Evolutionary conservation across 768 basidiomycete species (phyloP).

Genomic region (Mycena indigotica): DNA sequence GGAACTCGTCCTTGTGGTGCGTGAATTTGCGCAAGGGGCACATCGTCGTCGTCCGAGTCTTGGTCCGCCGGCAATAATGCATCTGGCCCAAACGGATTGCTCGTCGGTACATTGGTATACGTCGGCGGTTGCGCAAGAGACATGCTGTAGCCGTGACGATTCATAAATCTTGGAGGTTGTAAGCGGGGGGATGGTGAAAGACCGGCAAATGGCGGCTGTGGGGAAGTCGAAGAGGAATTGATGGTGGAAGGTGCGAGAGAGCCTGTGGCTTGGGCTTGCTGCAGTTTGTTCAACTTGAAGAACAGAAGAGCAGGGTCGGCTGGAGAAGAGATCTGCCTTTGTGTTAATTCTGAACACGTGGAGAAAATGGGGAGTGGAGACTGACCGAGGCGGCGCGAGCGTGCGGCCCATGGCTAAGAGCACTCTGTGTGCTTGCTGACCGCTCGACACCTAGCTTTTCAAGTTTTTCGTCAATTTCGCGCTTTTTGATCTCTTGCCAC

Average conservation of each 20-base stretch:
- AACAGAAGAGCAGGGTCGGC: constrained; percentile 81
- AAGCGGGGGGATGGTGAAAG: constrained; percentile 54
- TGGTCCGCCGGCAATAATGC: constrained; percentile 58
- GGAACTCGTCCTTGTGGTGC: constrained; percentile 62
- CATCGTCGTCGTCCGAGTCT: constrained; percentile 27
- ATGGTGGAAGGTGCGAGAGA: constrained; percentile 39
- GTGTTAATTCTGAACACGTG: constrained; percentile 29
- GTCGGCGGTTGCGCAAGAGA: constrained; percentile 67
- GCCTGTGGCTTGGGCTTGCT: constrained; percentile 60
- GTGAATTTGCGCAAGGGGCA: constrained; percentile 34
- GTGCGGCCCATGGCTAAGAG: constrained; percentile 73
- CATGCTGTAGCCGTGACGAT: constrained; percentile 71
- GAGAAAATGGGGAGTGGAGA: constrained; percentile 27
- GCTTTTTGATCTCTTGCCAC: constrained; percentile 74
- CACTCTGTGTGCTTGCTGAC: constrained; percentile 52
- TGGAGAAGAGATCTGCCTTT: constrained; percentile 80
- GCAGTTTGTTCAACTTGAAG: constrained; percentile 84
- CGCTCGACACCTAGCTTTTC: constrained; percentile 79
- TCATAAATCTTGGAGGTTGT: constrained; percentile 39
- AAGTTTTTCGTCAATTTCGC: constrained; percentile 78
- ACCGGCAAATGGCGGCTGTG: constrained; percentile 55
- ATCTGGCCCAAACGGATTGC: constrained; percentile 67
- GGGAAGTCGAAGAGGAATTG: constrained; percentile 64
- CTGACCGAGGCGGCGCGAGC: constrained; percentile 82
- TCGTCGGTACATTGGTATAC: constrained; percentile 41